These are phyloP conservation scores for Chrysopogon serrulatus DNA, from an alignment of 176 grass and related monocot genomes.

Conservation along the genomic window DNA sequence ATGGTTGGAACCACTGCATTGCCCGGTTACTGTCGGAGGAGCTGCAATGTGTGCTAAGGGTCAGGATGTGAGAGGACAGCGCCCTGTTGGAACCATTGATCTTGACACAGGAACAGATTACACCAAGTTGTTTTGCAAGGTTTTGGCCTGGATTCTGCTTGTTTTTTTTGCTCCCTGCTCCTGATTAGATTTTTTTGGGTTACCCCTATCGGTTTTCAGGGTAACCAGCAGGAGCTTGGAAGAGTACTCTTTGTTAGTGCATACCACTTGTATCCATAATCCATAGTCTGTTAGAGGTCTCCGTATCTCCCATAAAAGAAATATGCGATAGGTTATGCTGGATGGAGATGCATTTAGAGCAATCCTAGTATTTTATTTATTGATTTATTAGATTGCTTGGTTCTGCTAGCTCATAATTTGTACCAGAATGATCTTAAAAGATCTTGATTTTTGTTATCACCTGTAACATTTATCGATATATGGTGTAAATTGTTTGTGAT, in stretches of 20 bases:
- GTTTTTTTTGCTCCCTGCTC: background rate
- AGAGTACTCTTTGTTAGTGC: background rate
- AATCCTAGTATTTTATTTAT: background rate
- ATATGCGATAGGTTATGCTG: background rate
- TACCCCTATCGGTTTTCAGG: background rate
- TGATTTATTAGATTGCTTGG: background rate
- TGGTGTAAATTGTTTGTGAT: background rate
- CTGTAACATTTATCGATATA: background rate
- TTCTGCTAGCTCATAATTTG: background rate
- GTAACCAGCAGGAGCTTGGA: background rate
- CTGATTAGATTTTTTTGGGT: background rate
- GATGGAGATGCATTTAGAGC: background rate
- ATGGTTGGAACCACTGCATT: conserved; percentile 64
- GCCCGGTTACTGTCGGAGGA: conserved; percentile 70
- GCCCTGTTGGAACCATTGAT: background rate
- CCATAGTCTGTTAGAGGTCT: background rate
- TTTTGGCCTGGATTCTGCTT: background rate
- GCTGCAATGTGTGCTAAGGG: conserved; percentile 87
- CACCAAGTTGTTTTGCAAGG: background rate
- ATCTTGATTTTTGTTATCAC: background rate
- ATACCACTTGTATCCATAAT: background rate
- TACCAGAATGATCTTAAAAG: background rate
- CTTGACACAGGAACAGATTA: background rate
- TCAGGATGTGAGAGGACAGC: background rate
- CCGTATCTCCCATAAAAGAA: background rate